Percentiles rank a stretch among this genome's conserved stretches.
Evolutionary conservation across 208 protist species (phyloP).

Genomic region (Leishmania aethiopica): DNA sequence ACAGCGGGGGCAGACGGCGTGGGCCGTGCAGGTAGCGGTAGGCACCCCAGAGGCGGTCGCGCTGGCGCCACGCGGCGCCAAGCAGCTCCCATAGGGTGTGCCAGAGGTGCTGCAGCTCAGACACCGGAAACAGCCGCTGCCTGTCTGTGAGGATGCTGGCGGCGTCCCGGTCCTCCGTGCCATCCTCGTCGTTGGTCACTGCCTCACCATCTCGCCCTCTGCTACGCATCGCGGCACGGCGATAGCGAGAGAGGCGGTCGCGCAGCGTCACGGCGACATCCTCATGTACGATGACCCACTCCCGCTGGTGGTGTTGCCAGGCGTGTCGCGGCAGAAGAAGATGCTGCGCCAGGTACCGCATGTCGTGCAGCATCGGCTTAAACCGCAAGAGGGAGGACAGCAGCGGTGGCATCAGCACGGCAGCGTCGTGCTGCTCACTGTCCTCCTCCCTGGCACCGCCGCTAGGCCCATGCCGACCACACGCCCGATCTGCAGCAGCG

Average conservation of each 20-base stretch:
- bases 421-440: background rate
- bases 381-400: conserved; percentile 52
- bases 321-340: conserved; percentile 59
- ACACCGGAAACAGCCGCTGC: conserved; percentile 12
- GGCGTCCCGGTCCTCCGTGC: background rate
- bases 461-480: background rate
- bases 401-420: conserved; percentile 18
- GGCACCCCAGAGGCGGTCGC: conserved; percentile 57
- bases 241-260: conserved; percentile 56
- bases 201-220: background rate
- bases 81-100: conserved; percentile 56
- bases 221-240: conserved; percentile 20
- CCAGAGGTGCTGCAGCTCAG: conserved; percentile 49
- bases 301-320: conserved; percentile 52
- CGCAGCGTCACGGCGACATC: conserved; percentile 57
- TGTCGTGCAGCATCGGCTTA: conserved; percentile 52
- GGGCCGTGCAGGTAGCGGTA: conserved; percentile 38
- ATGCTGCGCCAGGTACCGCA: conserved; percentile 44
- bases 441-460: background rate
- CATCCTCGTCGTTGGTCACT: background rate
- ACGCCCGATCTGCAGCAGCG: conserved; percentile 2
- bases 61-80: conserved; percentile 75
- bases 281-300: conserved; percentile 71
- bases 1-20: conserved; percentile 18
- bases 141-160: background rate